Base-by-base conservation (phyloP, 2,329 filamentous ascomycete species). In the Lachnellula willkommii region DNA sequence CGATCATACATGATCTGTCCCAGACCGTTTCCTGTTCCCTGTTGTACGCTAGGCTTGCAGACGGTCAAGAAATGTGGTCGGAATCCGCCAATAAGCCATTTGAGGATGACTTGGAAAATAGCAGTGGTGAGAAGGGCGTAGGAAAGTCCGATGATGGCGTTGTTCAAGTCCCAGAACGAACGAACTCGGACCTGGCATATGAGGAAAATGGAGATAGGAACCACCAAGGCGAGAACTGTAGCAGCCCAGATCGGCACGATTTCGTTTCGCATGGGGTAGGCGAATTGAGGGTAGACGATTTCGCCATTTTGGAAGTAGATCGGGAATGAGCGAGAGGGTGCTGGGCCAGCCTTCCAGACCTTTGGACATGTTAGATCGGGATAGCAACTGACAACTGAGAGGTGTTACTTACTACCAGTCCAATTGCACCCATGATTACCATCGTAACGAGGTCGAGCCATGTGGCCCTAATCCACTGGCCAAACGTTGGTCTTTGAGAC, bases 31-130 rank as follows among this genome's bases (percentile, higher is more conserved):
- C 72, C 74, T 0, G 69, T 66, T 20, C 63, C 66, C 24, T 70
- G 68, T 63, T 5, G 75, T 37, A 71, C 70, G 47, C 74, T 77
- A 1, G 85, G 87, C 69, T 85, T 79, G 77, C 86, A 90, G 52
- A 88, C 85, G 22, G 76, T 77, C 20, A 90, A 77, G 73, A 89
- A 90, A 69, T 89, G 83, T 1, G 87, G 87, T n/a, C 85, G 79
- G 20, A 87, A 73, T 14, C 86, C 87, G 14, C 87, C 87, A 60
- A 90, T 88, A 43, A 90, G 79, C 79, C 81, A 86, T 72, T 90
- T 90, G 68, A 90, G 65, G 66, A 89, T 85, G 62, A 90, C 86
- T 66, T 90, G 87, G 73, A 90, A 89, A 50, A 90, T 81, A n/a
- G 85, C 83, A 3, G 84, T 84, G 5, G 79, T 76, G 71, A 89